Evolutionary conservation across 805 yeast species (phyloP).

Genomic region (Blastobotrys parvus): DNA sequence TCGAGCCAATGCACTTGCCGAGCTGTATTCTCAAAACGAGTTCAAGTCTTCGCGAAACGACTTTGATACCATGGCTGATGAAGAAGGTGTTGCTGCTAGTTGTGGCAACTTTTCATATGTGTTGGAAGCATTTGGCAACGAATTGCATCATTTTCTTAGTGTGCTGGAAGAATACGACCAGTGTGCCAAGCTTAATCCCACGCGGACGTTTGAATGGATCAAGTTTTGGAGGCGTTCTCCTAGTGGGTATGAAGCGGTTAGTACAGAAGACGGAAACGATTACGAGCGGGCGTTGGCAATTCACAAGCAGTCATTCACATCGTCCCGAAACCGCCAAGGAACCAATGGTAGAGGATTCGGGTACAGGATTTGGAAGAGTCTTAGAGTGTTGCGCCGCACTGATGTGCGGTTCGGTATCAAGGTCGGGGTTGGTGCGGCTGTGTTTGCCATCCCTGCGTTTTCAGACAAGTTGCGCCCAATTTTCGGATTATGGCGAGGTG

Average conservation of each 20-base stretch:
- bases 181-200: constrained; percentile 4
- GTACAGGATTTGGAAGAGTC: constrained; percentile 28
- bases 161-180: constrained; percentile 35
- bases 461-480: constrained; percentile 42
- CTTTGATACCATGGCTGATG: constrained; percentile 38
- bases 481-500: constrained; percentile 65
- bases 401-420: constrained; percentile 74
- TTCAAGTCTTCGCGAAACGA: constrained; percentile 34
- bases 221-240: constrained; percentile 38
- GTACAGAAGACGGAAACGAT: background rate
- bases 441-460: constrained; percentile 60
- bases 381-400: constrained; percentile 47
- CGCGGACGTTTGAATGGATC: constrained; percentile 44
- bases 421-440: constrained; percentile 69
- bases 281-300: background rate
- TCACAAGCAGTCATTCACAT: constrained; percentile 1
- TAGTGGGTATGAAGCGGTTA: background rate
- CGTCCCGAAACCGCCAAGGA: constrained; percentile 6
- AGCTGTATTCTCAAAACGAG: constrained; percentile 47
- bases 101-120: constrained; percentile 73
- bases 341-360: constrained; percentile 30
- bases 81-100: constrained; percentile 76
- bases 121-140: constrained; percentile 53
- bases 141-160: constrained; percentile 41
- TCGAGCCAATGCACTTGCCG: constrained; percentile 48